These are phyloP conservation scores for Zea mays DNA, from an alignment of 176 grass and related monocot species.

Conservation along the genomic window DNA sequence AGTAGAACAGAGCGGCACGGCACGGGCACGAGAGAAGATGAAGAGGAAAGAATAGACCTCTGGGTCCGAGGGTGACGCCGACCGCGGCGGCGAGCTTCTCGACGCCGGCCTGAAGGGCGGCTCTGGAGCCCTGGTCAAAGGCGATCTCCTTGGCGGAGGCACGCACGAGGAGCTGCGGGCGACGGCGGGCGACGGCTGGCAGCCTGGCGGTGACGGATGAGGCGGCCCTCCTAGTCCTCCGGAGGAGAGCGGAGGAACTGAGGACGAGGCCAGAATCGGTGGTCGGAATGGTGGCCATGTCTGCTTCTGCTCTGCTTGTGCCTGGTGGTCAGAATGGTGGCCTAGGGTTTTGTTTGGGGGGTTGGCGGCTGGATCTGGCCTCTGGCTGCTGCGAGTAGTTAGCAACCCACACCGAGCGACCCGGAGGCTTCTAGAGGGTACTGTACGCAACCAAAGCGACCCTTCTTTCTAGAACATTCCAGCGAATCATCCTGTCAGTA, in stretches of 20 bases:
- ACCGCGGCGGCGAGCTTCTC: constrained; percentile 86
- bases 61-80: constrained; percentile 82
- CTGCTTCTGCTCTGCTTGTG: not conserved
- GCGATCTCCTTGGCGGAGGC: constrained; percentile 84
- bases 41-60: constrained; percentile 38
- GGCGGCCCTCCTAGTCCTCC: not conserved
- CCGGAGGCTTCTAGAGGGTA: too few species aligned
- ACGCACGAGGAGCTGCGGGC: constrained; percentile 37
- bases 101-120: constrained; percentile 80
- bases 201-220: constrained; percentile 22
- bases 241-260: constrained; percentile 53
- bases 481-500: too few species aligned
- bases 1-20: not conserved
- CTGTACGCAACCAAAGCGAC: too few species aligned
- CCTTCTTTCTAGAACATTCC: too few species aligned
- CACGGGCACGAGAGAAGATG: not conserved
- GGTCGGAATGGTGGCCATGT: constrained; percentile 64
- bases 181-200: constrained; percentile 27
- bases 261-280: constrained; percentile 52
- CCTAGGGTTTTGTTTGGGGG: constrained; percentile 48
- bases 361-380: not conserved
- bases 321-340: not conserved
- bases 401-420: too few species aligned
- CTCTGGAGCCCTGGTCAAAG: constrained; percentile 75
- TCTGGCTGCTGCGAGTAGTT: too few species aligned